Conservation (phyloP, 2,329 filamentous ascomycete genomes). For the Arthroderma sp. region DNA sequence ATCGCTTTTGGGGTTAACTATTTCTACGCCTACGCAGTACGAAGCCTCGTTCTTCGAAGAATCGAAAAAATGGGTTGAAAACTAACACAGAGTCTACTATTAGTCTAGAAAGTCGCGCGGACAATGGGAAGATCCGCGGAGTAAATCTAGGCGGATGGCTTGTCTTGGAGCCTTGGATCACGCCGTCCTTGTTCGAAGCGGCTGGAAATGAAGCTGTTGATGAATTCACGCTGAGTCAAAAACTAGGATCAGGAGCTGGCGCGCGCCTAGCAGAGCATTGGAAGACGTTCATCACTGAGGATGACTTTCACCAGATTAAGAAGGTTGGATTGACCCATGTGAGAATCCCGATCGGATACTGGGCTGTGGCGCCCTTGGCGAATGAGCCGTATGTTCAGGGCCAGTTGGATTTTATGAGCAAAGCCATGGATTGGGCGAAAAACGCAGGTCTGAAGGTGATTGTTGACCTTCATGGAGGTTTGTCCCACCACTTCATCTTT, state of each 20-base stretch:
- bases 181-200: constrained; percentile 45
- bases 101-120: no score
- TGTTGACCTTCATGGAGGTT: constrained; percentile 55
- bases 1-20: no score
- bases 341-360: constrained; percentile 53
- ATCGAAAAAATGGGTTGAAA: no score
- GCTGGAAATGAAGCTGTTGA: constrained; percentile 40
- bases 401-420: constrained; percentile 44
- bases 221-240: constrained; percentile 42
- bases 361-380: constrained; percentile 42
- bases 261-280: constrained; percentile 42
- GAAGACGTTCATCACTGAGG: constrained; percentile 43
- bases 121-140: constrained; percentile 35
- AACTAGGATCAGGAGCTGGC: constrained; percentile 37
- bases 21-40: no score
- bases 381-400: constrained; percentile 51
- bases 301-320: constrained; percentile 45
- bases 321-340: constrained; percentile 45
- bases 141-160: constrained; percentile 56
- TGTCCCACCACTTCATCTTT: constrained; percentile 16
- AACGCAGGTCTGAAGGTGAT: constrained; percentile 48
- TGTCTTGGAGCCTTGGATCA: constrained; percentile 52
- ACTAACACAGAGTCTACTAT: no score
- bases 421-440: constrained; percentile 47
- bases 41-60: no score